These are phyloP conservation scores for Mycena vitilis DNA, from an alignment of 768 basidiomycete genomes.

Conservation along the genomic window DNA sequence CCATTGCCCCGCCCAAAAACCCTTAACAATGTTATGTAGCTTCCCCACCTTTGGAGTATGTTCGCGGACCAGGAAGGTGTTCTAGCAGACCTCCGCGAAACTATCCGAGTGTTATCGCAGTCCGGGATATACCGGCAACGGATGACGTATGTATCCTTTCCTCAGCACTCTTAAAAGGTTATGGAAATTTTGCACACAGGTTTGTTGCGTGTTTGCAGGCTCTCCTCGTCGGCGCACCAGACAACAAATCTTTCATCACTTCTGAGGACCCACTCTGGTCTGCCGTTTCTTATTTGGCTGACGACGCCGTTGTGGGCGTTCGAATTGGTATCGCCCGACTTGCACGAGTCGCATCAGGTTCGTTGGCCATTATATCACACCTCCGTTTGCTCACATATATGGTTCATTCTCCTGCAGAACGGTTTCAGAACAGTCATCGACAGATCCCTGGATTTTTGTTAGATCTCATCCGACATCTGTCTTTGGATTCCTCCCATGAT, in stretches of 20 bases:
- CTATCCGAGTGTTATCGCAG: constrained; percentile 57
- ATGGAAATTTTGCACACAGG: constrained; percentile 52
- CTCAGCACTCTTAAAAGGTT: constrained; percentile 20
- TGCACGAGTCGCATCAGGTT: constrained; percentile 66
- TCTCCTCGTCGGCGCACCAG: constrained; percentile 54
- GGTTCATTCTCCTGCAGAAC: constrained; percentile 41
- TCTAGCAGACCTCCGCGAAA: constrained; percentile 51
- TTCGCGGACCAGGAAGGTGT: constrained; percentile 49
- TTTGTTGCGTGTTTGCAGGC: constrained; percentile 82
- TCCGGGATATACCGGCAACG: constrained; percentile 68
- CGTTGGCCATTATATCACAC: constrained; percentile 40
- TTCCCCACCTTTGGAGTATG: constrained; percentile 59
- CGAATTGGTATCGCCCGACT: constrained; percentile 88
- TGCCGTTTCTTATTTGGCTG: constrained; percentile 64
- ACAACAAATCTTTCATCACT: constrained; percentile 49
- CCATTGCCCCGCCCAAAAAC: constrained; percentile 26
- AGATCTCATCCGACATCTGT: constrained; percentile 59
- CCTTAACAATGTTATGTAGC: constrained; percentile 48
- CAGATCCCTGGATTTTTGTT: constrained; percentile 49
- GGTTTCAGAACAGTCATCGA: constrained; percentile 42
- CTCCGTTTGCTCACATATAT: constrained; percentile 19
- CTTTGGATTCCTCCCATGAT: constrained; percentile 67
- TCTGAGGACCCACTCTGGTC: constrained; percentile 65
- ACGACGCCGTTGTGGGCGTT: constrained; percentile 84
- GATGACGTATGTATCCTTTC: constrained; percentile 69